Evolutionary conservation across 306 rosid genomes (phyloP).

Genomic region (Dalbergia cochinchinensis): DNA sequence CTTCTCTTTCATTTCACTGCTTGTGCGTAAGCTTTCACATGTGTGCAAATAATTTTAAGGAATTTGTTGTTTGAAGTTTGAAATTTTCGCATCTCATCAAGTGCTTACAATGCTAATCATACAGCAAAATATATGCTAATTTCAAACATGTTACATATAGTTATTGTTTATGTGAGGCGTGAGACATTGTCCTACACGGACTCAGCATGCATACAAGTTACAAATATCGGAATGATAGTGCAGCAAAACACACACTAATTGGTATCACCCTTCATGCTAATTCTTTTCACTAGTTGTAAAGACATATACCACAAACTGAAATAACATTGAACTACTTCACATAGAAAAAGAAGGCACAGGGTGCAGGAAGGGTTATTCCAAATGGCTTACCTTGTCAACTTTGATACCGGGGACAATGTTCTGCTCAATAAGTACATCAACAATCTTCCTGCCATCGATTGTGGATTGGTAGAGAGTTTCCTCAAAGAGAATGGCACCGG

Average conservation of each 20-base stretch:
- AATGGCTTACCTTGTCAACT: slow-evolving; percentile 76
- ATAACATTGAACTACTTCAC: background rate
- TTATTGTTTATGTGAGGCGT: slow-evolving; percentile 4
- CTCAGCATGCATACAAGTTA: background rate
- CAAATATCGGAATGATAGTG: background rate
- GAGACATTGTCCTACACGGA: background rate
- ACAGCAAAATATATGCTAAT: background rate
- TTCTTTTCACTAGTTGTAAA: background rate
- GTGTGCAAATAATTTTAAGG: too few relatives aligned
- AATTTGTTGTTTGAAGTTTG: too few relatives aligned
- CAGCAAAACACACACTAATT: background rate
- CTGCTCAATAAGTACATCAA: slow-evolving; percentile 75
- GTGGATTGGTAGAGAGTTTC: slow-evolving; percentile 98
- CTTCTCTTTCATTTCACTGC: background rate
- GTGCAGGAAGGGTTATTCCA: background rate
- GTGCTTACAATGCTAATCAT: background rate
- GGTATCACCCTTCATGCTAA: background rate
- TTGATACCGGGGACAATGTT: slow-evolving; percentile 87
- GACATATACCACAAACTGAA: slow-evolving; percentile 6
- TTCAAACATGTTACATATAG: background rate
- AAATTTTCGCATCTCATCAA: background rate
- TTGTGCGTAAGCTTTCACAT: background rate
- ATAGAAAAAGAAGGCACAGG: background rate
- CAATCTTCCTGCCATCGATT: slow-evolving; percentile 78
- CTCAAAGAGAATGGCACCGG: slow-evolving; percentile 93